Base-by-base conservation (phyloP, 441 rosid species). In the Arabidopsis hybrid region DNA sequence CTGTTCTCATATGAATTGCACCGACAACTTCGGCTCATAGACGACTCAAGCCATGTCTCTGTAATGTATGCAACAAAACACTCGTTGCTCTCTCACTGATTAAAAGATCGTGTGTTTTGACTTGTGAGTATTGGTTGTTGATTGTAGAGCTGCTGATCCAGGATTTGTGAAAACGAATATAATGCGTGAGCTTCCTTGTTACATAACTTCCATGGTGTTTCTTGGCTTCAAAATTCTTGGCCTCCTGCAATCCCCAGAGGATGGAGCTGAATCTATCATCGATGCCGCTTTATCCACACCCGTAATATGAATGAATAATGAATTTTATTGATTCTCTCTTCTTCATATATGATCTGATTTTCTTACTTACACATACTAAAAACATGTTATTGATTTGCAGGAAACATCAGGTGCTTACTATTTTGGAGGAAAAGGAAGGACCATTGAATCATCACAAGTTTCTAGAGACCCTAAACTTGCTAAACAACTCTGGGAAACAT, bases 251-350 rank as follows among this genome's bases (percentile, higher is more conserved):
- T 81, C 85, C n/a, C 84, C 97, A 18, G 82, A 85, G 39, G 26
- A 84, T 56, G 96, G 89, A 36, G 84, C 85, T 68, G 71, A 75
- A 76, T 80, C 96, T 67, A 68, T 90, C 74, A 80, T 91, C 38
- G 96, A 91, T 83, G 96, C 97, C 12, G 92, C 91, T 60, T 89
- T 91, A 71, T 88, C 96, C 58, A 87, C 97, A 69, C 84, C 92
- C 1, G 97, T 94, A 70, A 89, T 34, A 34, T 34, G 26, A 21
- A 34, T 34, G 6, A 34, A 34, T 6, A 6, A 7, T 35, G 39
- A 2, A 35, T 21, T 21, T 35, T 35, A 3, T 3, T 36, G 39
- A 36, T 36, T 36, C 8, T 36, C 32, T 36, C 8, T 1, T 36
- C 39, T 36, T 36, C 9, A 36, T 36, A 1, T 36, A 7, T 36